Percentiles rank a stretch among this genome's conserved stretches.
phyloP scores from a whole-genome alignment of 2,329 filamentous ascomycete genomes.

The Trematosphaeria pertusa region DNA sequence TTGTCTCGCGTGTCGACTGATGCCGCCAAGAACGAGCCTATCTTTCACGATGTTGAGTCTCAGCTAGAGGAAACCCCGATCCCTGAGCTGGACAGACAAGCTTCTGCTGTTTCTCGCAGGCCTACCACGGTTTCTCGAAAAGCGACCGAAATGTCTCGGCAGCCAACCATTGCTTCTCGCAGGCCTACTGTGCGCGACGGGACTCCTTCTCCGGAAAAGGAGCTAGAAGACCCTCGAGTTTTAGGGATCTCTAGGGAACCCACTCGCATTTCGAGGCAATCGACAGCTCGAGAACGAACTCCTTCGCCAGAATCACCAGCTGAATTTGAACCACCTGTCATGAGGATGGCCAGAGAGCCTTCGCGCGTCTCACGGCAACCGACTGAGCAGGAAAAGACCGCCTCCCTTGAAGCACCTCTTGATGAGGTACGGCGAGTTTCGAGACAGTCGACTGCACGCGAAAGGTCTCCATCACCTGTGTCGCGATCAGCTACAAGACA shows the following conservation, averaged over 20 bases:
- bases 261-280: neutral
- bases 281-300: neutral
- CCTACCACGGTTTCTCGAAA: neutral
- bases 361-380: neutral
- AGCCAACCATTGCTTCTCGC: conserved; percentile 6
- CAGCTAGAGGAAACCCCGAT: too few relatives aligned
- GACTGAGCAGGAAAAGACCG: neutral
- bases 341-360: neutral
- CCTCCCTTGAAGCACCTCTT: too few relatives aligned
- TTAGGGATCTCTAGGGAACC: neutral
- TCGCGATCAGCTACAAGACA: neutral
- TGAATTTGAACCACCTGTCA: neutral
- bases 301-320: neutral
- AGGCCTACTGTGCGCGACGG: neutral
- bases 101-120: conserved; percentile 2
- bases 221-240: neutral
- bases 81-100: neutral
- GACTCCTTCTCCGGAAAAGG: neutral
- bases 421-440: neutral
- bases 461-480: neutral
- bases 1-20: conserved; percentile 3
- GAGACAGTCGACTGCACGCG: conserved; percentile 1
- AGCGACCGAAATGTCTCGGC: conserved; percentile 1
- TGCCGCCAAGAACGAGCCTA: conserved; percentile 1
- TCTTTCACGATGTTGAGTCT: too few relatives aligned